Conservation (phyloP, 805 yeast species). For the Kodamaea laetipori region DNA sequence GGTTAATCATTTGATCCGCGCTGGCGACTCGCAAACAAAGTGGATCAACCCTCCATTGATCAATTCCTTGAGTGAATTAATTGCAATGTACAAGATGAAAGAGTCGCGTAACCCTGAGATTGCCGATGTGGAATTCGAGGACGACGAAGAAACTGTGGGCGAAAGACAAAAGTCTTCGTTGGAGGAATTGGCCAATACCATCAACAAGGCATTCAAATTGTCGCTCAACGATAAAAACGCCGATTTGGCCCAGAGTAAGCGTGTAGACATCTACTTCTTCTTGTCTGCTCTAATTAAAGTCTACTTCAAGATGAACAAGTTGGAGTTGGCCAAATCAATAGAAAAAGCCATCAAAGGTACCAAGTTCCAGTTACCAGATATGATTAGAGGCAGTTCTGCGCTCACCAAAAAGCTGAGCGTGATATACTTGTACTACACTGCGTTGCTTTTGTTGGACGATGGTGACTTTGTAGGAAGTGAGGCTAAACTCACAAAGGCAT, state of each 20-base stretch:
- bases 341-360: constrained; percentile 67
- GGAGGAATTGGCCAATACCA: constrained; percentile 60
- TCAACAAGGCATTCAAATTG: constrained; percentile 73
- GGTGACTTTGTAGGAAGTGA: constrained; percentile 57
- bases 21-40: constrained; percentile 52
- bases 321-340: constrained; percentile 72
- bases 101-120: constrained; percentile 27
- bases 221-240: constrained; percentile 78
- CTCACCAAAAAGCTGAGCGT: constrained; percentile 53
- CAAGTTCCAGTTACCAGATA: constrained; percentile 52
- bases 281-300: constrained; percentile 68
- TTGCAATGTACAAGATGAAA: constrained; percentile 41
- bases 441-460: constrained; percentile 65
- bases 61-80: constrained; percentile 42
- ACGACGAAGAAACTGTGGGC: constrained; percentile 17
- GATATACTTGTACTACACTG: constrained; percentile 68
- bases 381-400: constrained; percentile 32
- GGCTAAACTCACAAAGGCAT: constrained; percentile 54
- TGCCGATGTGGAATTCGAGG: constrained; percentile 17
- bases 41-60: constrained; percentile 55
- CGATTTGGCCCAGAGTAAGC: constrained; percentile 50
- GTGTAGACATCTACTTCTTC: constrained; percentile 68
- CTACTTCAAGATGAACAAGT: constrained; percentile 65
- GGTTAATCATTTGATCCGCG: constrained; percentile 50
- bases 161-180: constrained; percentile 29